A percentile compares a stretch with the other conserved stretches of the same genome.
Evolutionary conservation across 495 filamentous ascomycete genomes (phyloP).

Genomic region (Oidiodendron maius): DNA sequence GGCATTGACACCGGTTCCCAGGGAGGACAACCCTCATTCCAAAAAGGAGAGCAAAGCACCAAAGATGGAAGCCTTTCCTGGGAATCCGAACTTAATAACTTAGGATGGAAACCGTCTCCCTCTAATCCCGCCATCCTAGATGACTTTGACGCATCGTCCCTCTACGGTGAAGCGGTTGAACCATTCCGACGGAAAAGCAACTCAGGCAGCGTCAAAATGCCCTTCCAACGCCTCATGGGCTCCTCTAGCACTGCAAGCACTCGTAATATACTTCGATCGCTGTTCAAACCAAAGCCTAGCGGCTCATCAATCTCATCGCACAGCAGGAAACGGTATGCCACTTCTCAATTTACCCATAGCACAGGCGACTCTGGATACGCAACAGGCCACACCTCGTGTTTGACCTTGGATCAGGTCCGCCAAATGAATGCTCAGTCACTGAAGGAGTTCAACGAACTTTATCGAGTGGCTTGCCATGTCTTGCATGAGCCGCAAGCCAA

Average conservation of each 20-base stretch:
- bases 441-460: constrained; percentile 16
- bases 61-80: neutral
- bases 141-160: neutral
- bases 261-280: constrained; percentile 6
- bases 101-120: neutral
- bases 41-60: neutral
- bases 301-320: neutral
- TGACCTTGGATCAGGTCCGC: neutral
- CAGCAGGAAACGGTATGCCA: constrained; percentile 6
- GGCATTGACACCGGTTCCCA: no score
- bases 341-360: constrained; percentile 7
- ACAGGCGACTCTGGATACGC: constrained; percentile 17
- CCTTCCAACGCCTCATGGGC: neutral
- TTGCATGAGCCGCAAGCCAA: constrained; percentile 14
- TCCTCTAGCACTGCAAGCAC: neutral
- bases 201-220: neutral
- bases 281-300: constrained; percentile 9
- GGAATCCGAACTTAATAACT: neutral
- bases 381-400: constrained; percentile 6
- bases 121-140: neutral
- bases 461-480: constrained; percentile 13
- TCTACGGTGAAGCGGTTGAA: neutral
- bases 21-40: no score
- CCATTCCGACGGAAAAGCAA: neutral
- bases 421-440: constrained; percentile 5